Base-by-base conservation (phyloP, 2,329 filamentous ascomycete species). In the Fusarium tanahbumbuense region DNA sequence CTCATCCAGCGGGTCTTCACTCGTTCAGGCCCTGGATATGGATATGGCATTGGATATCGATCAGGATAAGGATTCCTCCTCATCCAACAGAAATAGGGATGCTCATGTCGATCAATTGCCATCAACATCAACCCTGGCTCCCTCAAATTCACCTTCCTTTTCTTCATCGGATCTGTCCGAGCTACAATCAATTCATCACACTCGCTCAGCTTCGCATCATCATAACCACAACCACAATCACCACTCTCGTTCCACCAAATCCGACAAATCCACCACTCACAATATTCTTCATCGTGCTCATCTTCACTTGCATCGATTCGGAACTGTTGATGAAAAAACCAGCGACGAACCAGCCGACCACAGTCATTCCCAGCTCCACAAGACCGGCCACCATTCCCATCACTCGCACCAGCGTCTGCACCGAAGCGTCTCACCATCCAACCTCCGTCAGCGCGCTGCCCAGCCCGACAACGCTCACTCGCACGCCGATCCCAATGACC, bases 1-100 rank as follows among this genome's bases (percentile, higher is more conserved):
- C 71, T 76, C 70, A 73, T 73, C 72, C 67, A 76, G 65, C 72
- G 70, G 75, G 78, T 71, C 79, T 80, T 80, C 78, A 78, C 78
- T 79, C 78, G 71, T 76, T 79, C 78, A 80, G 77, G 73, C 76
- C 76, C 73, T 75, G 56, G 64, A 71, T 64, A 71, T 75, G 56
- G 64, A 72, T 64, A 71, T 73, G 48, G 58, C 71, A 66, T 65
- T 64, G 56, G 64, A 73, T 61, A 71, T 72, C 46, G 70, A 72
- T 74, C 46, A 42, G 60, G 46, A 65, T 48, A 42, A 48, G 63
- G 71, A 72, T 69, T 53, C 49, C 32, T 27, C 48, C 34, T 45
- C 45, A 60, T 45, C 41, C 53, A 60, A 45, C 45, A 65, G 53
- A 20, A 60, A 61, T 48, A 61, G 56, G 48, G 55, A 74, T 69